Evolutionary conservation across 2,329 filamentous ascomycete species (phyloP), one percentile per base, ranked within the genome.

Genomic region (Epichloe hybrida): DNA sequence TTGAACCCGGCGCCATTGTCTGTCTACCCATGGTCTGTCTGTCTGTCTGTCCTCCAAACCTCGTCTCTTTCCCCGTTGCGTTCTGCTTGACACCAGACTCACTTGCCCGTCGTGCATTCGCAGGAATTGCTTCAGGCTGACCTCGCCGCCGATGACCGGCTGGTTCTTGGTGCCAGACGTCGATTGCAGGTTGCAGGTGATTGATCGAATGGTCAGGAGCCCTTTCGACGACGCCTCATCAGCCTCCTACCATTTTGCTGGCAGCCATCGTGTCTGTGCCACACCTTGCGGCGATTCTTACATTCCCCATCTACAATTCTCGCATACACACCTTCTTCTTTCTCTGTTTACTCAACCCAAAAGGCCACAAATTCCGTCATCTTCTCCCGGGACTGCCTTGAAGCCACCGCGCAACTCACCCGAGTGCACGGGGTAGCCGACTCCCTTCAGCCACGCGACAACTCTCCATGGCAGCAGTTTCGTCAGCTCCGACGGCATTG

Each of bases 401-500:
- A 36, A 35, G 23, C 9, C 23, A 36, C 31, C 7, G 39, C 39
- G 17, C 12, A 20, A 27, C 17, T 23, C 34, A n/a, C 20, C 15
- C 41, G 2, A 27, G 20, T 31, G 15, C 50, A 57, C 57, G 55
- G 59, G 62, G 59, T 59, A 54, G 61, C 57, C 12, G 62, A 62
- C 61, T 55, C 56, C 58, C 59, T 49, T 31, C 47, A 49, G 49
- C 51, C 52, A 46, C 55, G 49, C 51, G 48, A 43, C 53, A 49
- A 54, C 49, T 54, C 54, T 54, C 53, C 55, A 79, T 79, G 76
- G 71, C 76, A 59, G 69, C 73, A 61, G 71, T 79, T 64, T 74
- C 76, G 57, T 66, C 74, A 57, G 68, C 67, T 57, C 70, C 72
- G 54, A 70, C 72, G 50, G 66, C 68, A 44, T 64, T 79, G 53